Conservation (phyloP, 768 basidiomycete species). For the Phaeotremella skinneri region DNA sequence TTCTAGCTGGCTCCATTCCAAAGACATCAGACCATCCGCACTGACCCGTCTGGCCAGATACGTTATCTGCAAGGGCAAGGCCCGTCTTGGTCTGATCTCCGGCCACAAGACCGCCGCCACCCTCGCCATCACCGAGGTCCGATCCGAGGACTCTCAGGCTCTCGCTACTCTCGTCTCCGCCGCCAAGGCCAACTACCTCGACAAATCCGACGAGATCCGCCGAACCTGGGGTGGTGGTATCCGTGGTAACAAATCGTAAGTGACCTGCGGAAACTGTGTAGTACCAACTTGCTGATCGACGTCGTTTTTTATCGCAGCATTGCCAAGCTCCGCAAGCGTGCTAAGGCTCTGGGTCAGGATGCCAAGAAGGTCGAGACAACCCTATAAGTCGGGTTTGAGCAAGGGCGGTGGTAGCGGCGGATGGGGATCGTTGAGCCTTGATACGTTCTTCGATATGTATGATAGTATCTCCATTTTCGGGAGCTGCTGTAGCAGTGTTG, state of each 20-base stretch:
- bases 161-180: conserved; percentile 88
- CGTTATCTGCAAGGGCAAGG: conserved; percentile 96
- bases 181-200: conserved; percentile 95
- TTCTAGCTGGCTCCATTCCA: not conserved
- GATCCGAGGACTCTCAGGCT: conserved; percentile 88
- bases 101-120: conserved; percentile 98
- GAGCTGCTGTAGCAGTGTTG: not conserved
- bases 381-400: conserved; percentile 41
- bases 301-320: conserved; percentile 56
- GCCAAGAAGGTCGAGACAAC: conserved; percentile 50
- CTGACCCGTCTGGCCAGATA: conserved; percentile 57
- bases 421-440: conserved; percentile 4
- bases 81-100: conserved; percentile 93
- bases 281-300: not conserved
- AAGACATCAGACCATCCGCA: not conserved
- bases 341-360: conserved; percentile 74
- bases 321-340: conserved; percentile 88
- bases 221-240: conserved; percentile 94
- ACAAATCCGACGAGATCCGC: conserved; percentile 87
- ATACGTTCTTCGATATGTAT: conserved; percentile 30
- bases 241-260: conserved; percentile 75
- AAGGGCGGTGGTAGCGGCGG: conserved; percentile 3
- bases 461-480: conserved; percentile 19
- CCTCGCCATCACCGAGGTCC: conserved; percentile 86
- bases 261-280: conserved; percentile 4